Evolutionary conservation across 768 basidiomycete species (phyloP).

Genomic region (Kondoa malvinella): DNA sequence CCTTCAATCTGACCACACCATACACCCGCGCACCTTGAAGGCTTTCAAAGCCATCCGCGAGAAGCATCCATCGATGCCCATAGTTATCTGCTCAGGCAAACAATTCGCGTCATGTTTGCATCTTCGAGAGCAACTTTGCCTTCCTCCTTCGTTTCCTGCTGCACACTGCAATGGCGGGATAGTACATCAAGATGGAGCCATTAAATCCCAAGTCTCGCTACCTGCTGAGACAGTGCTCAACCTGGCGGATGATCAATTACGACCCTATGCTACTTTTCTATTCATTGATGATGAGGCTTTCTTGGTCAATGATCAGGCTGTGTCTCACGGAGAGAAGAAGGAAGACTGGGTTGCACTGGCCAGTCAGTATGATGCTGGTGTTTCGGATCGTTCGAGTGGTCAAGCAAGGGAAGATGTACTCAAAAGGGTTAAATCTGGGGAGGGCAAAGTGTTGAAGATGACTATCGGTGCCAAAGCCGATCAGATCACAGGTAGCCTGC

Average conservation of each 20-base stretch:
- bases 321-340: not conserved
- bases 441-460: not conserved
- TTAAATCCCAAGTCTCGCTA: not conserved
- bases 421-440: not conserved
- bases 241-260: not conserved
- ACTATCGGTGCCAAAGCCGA: not conserved
- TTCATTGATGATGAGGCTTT: not conserved
- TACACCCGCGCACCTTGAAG: not conserved
- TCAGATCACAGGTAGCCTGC: not conserved
- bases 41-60: not conserved
- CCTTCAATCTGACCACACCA: not conserved
- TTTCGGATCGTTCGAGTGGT: not conserved
- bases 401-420: not conserved
- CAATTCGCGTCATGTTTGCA: not conserved
- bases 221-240: not conserved
- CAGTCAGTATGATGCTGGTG: not conserved
- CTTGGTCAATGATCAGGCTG: not conserved
- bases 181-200: not conserved
- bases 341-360: not conserved
- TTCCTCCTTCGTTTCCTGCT: not conserved
- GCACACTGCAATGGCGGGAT: conserved; percentile 4
- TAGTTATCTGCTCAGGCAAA: conserved; percentile 1
- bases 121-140: not conserved
- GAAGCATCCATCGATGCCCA: not conserved
- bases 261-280: not conserved